Conservation (phyloP, 2,329 filamentous ascomycete genomes). For the Aureobasidium sp. region DNA sequence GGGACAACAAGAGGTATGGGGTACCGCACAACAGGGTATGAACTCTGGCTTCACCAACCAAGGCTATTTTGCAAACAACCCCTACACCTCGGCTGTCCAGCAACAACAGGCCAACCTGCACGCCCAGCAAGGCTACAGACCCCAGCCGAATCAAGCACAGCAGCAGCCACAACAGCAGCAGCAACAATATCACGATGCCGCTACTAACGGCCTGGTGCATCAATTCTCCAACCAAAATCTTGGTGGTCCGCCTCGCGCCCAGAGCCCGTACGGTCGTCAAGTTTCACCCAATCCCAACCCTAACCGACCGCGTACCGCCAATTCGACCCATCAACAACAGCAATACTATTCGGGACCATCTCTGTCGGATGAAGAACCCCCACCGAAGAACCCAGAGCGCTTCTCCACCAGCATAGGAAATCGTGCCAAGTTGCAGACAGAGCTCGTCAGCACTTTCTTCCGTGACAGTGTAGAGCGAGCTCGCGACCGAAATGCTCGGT, state of each 20-base stretch:
- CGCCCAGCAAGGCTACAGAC: slow-evolving; percentile 40
- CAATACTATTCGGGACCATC: slow-evolving; percentile 47
- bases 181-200: slow-evolving; percentile 62
- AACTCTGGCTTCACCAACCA: slow-evolving; percentile 35
- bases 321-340: slow-evolving; percentile 34
- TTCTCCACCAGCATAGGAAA: slow-evolving; percentile 84
- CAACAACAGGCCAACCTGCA: slow-evolving; percentile 44
- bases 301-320: slow-evolving; percentile 75
- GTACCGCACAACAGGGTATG: slow-evolving; percentile 33
- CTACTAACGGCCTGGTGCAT: slow-evolving; percentile 83
- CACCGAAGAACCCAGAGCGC: slow-evolving; percentile 71
- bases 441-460: slow-evolving; percentile 74
- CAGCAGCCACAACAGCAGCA: slow-evolving; percentile 34
- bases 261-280: slow-evolving; percentile 60
- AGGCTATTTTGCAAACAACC: slow-evolving; percentile 47
- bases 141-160: slow-evolving; percentile 36
- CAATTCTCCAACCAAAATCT: slow-evolving; percentile 97
- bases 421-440: slow-evolving; percentile 57
- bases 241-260: slow-evolving; percentile 56
- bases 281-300: slow-evolving; percentile 44
- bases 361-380: slow-evolving; percentile 58
- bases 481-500: slow-evolving; percentile 56
- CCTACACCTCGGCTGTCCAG: slow-evolving; percentile 32
- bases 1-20: slow-evolving; percentile 56
- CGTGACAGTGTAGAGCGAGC: slow-evolving; percentile 97